phyloP scores from a whole-genome alignment of 2,329 filamentous ascomycete species.

The Microcyclosporella mali region DNA sequence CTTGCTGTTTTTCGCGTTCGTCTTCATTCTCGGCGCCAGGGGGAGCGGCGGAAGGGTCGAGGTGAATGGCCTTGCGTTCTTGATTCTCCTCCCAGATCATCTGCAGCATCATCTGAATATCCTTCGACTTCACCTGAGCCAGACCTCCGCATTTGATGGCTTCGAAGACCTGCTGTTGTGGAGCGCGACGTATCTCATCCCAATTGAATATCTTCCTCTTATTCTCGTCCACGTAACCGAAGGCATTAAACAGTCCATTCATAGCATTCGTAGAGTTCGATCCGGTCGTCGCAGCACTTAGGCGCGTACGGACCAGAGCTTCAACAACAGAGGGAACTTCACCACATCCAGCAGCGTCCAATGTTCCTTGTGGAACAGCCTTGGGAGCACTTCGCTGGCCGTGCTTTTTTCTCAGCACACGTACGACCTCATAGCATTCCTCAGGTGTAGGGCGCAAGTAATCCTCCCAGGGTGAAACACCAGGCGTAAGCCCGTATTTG shows the following conservation, averaged over 20 bases:
- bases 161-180: conserved; percentile 56
- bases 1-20: conserved; percentile 48
- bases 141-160: conserved; percentile 67
- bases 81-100: conserved; percentile 65
- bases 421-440: conserved; percentile 64
- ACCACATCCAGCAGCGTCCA: conserved; percentile 64
- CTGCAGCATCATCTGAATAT: conserved; percentile 68
- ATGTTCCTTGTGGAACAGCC: conserved; percentile 62
- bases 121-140: conserved; percentile 61
- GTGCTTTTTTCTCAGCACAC: conserved; percentile 59
- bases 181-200: conserved; percentile 59
- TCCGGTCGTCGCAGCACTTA: conserved; percentile 56
- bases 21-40: conserved; percentile 42
- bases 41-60: conserved; percentile 29
- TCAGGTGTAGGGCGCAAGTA: conserved; percentile 58
- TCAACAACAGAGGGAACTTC: conserved; percentile 61
- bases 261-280: conserved; percentile 62
- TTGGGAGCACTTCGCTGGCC: conserved; percentile 59
- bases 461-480: conserved; percentile 60
- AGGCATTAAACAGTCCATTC: conserved; percentile 56
- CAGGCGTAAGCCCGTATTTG: conserved; percentile 42
- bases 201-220: conserved; percentile 69
- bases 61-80: conserved; percentile 48
- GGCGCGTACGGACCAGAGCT: conserved; percentile 55
- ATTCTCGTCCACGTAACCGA: conserved; percentile 57